phyloP scores from a whole-genome alignment of 495 filamentous ascomycete species.

The Penicillium cataractarum region DNA sequence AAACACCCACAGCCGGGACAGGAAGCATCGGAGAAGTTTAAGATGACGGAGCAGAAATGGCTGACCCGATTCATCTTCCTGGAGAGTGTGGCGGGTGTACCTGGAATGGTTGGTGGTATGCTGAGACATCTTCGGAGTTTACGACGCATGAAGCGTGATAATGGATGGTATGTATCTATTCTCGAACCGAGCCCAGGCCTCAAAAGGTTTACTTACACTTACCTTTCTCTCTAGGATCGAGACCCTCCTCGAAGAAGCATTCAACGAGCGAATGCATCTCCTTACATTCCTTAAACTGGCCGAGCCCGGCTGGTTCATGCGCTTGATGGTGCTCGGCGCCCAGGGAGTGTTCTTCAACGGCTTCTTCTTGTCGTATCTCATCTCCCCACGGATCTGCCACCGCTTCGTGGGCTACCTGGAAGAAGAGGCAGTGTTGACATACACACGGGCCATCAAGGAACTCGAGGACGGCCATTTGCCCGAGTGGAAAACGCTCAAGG shows the following conservation, averaged over 20 bases:
- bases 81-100: constrained; percentile 91
- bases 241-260: constrained; percentile 89
- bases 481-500: constrained; percentile 75
- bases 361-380: constrained; percentile 86
- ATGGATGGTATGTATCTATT: constrained; percentile 71
- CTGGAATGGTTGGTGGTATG: constrained; percentile 97
- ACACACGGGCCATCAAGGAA: constrained; percentile 83
- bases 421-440: constrained; percentile 95
- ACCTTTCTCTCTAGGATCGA: constrained; percentile 65
- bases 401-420: constrained; percentile 97
- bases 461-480: constrained; percentile 82
- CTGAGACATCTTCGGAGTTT: constrained; percentile 83
- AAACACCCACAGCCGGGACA: constrained; percentile 60
- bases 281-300: constrained; percentile 93
- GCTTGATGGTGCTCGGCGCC: constrained; percentile 79
- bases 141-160: constrained; percentile 84
- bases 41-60: constrained; percentile 76
- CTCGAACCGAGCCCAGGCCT: background rate
- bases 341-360: constrained; percentile 93
- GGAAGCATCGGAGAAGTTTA: constrained; percentile 46
- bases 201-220: background rate
- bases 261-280: constrained; percentile 96
- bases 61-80: constrained; percentile 87
- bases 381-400: constrained; percentile 88
- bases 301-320: constrained; percentile 89